Evolutionary conservation across 805 yeast species (phyloP).

Genomic region (Metschnikowia dekortorum): DNA sequence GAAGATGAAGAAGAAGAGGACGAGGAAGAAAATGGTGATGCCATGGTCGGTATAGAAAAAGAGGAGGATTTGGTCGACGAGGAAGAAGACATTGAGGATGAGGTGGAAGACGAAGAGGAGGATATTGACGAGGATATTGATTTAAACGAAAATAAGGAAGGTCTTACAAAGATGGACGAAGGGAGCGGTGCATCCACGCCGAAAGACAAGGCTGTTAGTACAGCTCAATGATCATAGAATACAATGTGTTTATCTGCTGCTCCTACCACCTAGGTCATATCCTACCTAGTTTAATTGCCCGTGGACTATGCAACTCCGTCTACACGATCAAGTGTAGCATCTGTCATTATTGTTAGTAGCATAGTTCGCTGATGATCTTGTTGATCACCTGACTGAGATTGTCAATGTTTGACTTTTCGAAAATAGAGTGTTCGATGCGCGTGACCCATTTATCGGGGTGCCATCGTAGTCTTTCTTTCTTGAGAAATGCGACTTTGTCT

Average conservation of each 20-base stretch:
- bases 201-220: slow-evolving; percentile 10
- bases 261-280: not conserved
- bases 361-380: slow-evolving; percentile 7
- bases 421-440: slow-evolving; percentile 18
- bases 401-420: slow-evolving; percentile 27
- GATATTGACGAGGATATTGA: slow-evolving; percentile 12
- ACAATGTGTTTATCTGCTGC: not conserved
- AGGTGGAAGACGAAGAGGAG: slow-evolving; percentile 9
- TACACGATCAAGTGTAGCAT: not conserved
- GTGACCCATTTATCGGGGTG: slow-evolving; percentile 63
- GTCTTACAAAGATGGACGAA: slow-evolving; percentile 5
- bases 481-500: slow-evolving; percentile 24
- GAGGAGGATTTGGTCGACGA: slow-evolving; percentile 16
- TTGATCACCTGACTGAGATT: slow-evolving; percentile 31
- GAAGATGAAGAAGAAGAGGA: slow-evolving; percentile 20
- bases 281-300: no score
- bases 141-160: slow-evolving; percentile 3
- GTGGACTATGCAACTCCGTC: not conserved
- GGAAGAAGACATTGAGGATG: slow-evolving; percentile 10
- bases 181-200: slow-evolving; percentile 18
- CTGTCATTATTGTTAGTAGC: not conserved
- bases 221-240: not conserved
- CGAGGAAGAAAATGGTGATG: slow-evolving; percentile 17
- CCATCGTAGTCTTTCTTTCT: slow-evolving; percentile 58
- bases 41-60: slow-evolving; percentile 9